phyloP scores from a whole-genome alignment of 2,329 filamentous ascomycete species.

The Magnaporthales sp. region DNA sequence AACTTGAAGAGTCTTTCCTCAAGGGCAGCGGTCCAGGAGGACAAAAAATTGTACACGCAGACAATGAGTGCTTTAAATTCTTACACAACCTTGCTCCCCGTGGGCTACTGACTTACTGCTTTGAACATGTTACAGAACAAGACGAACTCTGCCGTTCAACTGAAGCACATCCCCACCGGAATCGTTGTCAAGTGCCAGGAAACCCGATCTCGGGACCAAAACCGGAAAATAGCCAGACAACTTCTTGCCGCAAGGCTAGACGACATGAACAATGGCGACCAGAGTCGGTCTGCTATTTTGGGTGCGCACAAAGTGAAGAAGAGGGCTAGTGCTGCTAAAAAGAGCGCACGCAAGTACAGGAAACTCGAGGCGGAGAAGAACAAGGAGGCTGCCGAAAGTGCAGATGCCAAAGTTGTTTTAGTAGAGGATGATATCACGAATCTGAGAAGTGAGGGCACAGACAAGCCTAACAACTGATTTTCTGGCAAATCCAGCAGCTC shows the following conservation, averaged over 20 bases:
- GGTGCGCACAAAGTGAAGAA: slow-evolving; percentile 55
- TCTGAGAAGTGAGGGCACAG: background rate
- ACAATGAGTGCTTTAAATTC: background rate
- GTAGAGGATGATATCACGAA: slow-evolving; percentile 6
- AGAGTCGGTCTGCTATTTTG: slow-evolving; percentile 58
- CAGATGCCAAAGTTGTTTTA: slow-evolving; percentile 5
- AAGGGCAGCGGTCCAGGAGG: slow-evolving; percentile 90
- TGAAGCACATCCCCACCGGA: slow-evolving; percentile 83
- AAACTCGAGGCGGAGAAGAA: slow-evolving; percentile 40
- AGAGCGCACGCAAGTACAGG: slow-evolving; percentile 72
- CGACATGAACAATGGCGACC: slow-evolving; percentile 59
- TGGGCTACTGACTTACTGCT: background rate
- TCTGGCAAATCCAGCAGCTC: background rate
- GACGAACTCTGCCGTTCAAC: slow-evolving; percentile 88
- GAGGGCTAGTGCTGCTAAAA: slow-evolving; percentile 71
- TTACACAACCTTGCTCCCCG: background rate
- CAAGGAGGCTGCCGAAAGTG: slow-evolving; percentile 7
- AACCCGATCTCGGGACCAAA: slow-evolving; percentile 78
- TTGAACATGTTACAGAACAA: slow-evolving; percentile 63
- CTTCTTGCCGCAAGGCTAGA: slow-evolving; percentile 71
- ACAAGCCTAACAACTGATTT: background rate
- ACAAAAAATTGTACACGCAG: slow-evolving; percentile 71
- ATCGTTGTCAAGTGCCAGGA: slow-evolving; percentile 92
- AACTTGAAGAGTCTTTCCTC: slow-evolving; percentile 78
- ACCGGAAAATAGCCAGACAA: slow-evolving; percentile 74